These are phyloP conservation scores for Cryoendolithus antarcticus DNA, from an alignment of 2,329 filamentous ascomycete genomes.

Conservation along the genomic window DNA sequence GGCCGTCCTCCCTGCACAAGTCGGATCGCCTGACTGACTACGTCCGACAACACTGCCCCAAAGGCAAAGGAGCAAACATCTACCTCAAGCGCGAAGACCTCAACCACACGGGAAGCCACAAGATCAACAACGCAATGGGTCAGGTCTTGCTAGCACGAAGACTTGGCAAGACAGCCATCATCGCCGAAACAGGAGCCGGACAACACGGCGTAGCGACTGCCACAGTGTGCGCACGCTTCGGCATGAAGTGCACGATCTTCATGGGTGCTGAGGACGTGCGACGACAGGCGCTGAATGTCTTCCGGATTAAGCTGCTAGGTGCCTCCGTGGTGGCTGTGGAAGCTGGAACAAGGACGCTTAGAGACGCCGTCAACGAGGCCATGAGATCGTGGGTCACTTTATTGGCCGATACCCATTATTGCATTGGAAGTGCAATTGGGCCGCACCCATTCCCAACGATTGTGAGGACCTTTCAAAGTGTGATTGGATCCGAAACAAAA, in stretches of 20 bases:
- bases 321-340: constrained; percentile 89
- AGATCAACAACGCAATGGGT: constrained; percentile 97
- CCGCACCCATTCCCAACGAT: constrained; percentile 97
- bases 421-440: constrained; percentile 93
- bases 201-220: constrained; percentile 97
- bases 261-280: constrained; percentile 98
- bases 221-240: constrained; percentile 94
- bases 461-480: constrained; percentile 91
- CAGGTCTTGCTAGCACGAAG: constrained; percentile 78
- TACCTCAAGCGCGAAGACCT: constrained; percentile 97
- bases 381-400: constrained; percentile 87
- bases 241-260: constrained; percentile 94
- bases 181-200: constrained; percentile 92
- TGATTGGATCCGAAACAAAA: constrained; percentile 93
- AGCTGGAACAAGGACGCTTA: constrained; percentile 59
- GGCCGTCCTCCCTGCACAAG: constrained; percentile 80
- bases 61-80: constrained; percentile 81
- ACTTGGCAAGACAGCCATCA: constrained; percentile 91
- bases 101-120: constrained; percentile 96
- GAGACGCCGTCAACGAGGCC: constrained; percentile 78
- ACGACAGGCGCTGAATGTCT: constrained; percentile 91
- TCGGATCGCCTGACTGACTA: constrained; percentile 73
- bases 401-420: constrained; percentile 91
- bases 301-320: constrained; percentile 93
- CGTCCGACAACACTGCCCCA: constrained; percentile 14